Evolutionary conservation across 495 filamentous ascomycete genomes (phyloP).

Genomic region (Daldinia concentrica): DNA sequence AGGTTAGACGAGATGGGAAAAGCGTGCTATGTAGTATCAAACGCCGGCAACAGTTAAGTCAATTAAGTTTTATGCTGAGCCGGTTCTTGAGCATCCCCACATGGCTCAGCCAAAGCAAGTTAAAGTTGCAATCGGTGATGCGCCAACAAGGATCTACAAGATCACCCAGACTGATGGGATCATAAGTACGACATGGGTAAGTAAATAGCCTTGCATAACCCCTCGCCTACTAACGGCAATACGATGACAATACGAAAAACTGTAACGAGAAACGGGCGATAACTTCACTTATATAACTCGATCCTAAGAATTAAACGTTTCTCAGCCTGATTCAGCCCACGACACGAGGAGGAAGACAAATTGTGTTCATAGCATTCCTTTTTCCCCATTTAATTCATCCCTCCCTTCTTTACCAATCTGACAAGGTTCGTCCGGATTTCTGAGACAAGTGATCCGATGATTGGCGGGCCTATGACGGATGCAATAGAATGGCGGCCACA

Average conservation of each 20-base stretch:
- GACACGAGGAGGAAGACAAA: constrained; percentile 5
- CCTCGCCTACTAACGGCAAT: neutral
- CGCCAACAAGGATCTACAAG: constrained; percentile 41
- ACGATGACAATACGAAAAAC: constrained; percentile 30
- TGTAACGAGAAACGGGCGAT: constrained; percentile 13
- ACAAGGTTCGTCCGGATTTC: constrained; percentile 38
- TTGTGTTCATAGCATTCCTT: constrained; percentile 28
- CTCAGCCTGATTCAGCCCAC: constrained; percentile 2
- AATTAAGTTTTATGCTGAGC: constrained; percentile 24
- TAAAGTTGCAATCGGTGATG: constrained; percentile 14
- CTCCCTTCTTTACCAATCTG: constrained; percentile 21
- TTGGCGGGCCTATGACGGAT: constrained; percentile 41
- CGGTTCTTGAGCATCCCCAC: constrained; percentile 36
- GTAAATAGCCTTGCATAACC: constrained; percentile 15
- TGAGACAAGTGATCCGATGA: constrained; percentile 38
- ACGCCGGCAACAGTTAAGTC: neutral
- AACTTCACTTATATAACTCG: constrained; percentile 1
- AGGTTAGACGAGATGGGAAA: constrained; percentile 26
- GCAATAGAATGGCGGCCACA: constrained; percentile 35
- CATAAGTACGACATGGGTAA: constrained; percentile 38
- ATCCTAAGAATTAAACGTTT: neutral
- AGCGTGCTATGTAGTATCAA: neutral
- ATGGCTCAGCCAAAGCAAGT: constrained; percentile 19
- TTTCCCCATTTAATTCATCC: constrained; percentile 15
- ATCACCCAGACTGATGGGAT: constrained; percentile 46